Base-by-base conservation (phyloP, 208 protist species). In the Crithidia mellificae region DNA sequence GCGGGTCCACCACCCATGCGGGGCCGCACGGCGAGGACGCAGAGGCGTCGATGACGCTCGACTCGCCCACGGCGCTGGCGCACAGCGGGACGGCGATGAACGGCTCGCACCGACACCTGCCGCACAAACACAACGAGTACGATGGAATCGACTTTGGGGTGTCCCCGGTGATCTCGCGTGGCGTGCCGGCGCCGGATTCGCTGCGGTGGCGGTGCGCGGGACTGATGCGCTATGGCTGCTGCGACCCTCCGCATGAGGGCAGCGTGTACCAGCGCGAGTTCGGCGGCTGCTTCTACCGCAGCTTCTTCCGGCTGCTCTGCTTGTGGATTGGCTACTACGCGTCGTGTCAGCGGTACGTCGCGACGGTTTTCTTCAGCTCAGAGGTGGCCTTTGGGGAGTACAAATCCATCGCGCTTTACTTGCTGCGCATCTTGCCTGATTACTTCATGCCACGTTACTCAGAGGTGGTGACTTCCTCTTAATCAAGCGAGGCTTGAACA, bases 321-420 rank as follows among this genome's bases (percentile, higher is more conserved):
- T 65, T 88, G 34, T 95, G 90, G 90, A 53, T 92, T 14, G 84
- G 79, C n/a, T 87, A 95, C 77, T 95, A 95, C 72, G 75, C 72
- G 11, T 77, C 78, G 22, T 87, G 74, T 49, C 87, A 92, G 81
- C 80, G 84, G 6, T 92, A 91, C 74, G 78, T 92, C 27, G 87
- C 87, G 62, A 95, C 86, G 41, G 57, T 95, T 43, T 95, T 79
- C 70, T 95, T 83, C 80, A 90, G 76, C 75, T 90, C 90, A 0
- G 85, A 92, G 72, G 76, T 92, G 3, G 74, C 80, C 17, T 92
- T 95, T 79, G 83, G 72, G 1, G 87, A 95, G 77, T 84, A 79
- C 64, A 89, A 90, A 58, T 80, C 72, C 29, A 76, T 91, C 25
- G 75, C 74, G 15, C 50, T 92, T 32, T 87, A 77, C 52, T 73